A percentile compares a stretch with the other conserved stretches of the same genome.
phyloP scores from a whole-genome alignment of 176 grass and related monocot species.

The Pharus latifolius region DNA sequence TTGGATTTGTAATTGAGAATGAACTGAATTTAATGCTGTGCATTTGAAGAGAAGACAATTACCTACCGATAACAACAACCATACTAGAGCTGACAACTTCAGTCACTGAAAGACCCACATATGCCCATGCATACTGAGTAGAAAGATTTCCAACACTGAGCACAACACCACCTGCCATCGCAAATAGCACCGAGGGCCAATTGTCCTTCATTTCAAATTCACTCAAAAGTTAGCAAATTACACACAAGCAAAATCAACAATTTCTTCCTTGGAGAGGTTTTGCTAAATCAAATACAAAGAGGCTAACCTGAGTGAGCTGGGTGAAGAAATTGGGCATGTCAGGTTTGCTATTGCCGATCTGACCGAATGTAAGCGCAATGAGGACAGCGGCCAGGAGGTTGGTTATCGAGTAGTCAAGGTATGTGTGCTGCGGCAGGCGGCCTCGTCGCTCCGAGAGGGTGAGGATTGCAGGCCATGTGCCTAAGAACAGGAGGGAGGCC shows the following conservation, averaged over 20 bases:
- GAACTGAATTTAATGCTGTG: background rate
- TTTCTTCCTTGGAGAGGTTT: background rate
- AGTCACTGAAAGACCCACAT: slow-evolving; percentile 64
- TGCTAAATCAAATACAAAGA: background rate
- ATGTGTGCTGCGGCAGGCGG: slow-evolving; percentile 66
- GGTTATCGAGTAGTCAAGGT: slow-evolving; percentile 70
- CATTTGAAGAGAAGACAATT: background rate
- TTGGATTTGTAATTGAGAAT: background rate
- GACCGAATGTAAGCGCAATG: slow-evolving; percentile 53
- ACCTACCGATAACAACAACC: slow-evolving; percentile 61
- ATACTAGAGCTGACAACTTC: slow-evolving; percentile 62
- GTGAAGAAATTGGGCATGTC: slow-evolving; percentile 62
- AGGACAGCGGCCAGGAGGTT: slow-evolving; percentile 53
- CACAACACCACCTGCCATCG: slow-evolving; percentile 57
- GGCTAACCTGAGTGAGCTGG: slow-evolving; percentile 52
- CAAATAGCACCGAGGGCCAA: slow-evolving; percentile 68
- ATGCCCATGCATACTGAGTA: slow-evolving; percentile 78
- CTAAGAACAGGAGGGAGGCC: slow-evolving; percentile 59
- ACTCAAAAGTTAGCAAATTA: background rate
- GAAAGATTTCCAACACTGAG: slow-evolving; percentile 68
- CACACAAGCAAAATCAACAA: background rate
- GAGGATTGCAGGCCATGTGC: slow-evolving; percentile 64
- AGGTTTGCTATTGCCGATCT: slow-evolving; percentile 45
- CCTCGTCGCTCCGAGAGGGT: slow-evolving; percentile 58
- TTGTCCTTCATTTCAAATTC: slow-evolving; percentile 37